Conservation (phyloP, 148 eudicot species). For the Rhododendron williamsianum region DNA sequence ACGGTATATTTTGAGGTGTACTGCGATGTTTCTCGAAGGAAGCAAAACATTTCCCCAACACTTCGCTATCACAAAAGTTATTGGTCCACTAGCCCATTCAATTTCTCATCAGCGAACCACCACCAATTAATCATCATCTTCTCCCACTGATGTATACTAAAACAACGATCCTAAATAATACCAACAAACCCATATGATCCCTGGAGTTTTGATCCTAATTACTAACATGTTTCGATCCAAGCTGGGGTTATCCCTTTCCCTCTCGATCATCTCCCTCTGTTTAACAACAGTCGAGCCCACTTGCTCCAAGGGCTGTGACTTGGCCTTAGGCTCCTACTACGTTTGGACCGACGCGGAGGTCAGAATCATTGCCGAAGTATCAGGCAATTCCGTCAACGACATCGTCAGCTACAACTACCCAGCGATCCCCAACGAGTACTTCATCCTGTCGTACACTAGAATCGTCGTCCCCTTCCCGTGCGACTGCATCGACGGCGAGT, state of each 20-base stretch:
- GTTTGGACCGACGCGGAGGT: slow-evolving; percentile 19
- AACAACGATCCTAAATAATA: no score
- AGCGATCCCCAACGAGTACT: slow-evolving; percentile 20
- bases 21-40: no score
- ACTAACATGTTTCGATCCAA: background rate
- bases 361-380: slow-evolving; percentile 13
- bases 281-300: slow-evolving; percentile 21
- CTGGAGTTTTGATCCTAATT: background rate
- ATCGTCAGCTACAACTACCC: slow-evolving; percentile 35
- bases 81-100: no score
- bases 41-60: no score
- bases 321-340: slow-evolving; percentile 65
- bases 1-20: no score
- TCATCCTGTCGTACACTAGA: slow-evolving; percentile 16
- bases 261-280: background rate
- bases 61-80: no score
- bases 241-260: background rate
- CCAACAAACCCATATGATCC: no score
- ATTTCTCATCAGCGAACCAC: no score
- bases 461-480: slow-evolving; percentile 53
- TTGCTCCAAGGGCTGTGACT: slow-evolving; percentile 47
- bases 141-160: no score
- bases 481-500: slow-evolving; percentile 37
- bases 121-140: no score
- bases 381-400: background rate